A percentile compares a stretch with the other conserved stretches of the same genome.
Evolutionary conservation across 331 rosid species (phyloP).

Genomic region (Malus hybrid): DNA sequence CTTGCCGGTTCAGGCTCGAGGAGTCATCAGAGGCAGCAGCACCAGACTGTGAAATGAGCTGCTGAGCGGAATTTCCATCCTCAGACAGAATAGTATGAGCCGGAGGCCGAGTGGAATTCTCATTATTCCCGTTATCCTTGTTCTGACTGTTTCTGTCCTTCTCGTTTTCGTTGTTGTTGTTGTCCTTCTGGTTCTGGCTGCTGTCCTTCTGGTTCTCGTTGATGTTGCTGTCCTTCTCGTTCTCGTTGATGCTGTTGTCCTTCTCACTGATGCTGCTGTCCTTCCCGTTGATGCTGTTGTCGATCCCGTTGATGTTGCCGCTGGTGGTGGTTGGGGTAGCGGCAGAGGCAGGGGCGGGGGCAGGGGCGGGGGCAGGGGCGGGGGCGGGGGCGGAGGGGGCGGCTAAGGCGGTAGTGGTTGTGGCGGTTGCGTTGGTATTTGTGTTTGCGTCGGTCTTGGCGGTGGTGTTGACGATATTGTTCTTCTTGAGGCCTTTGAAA

Average conservation of each 20-base stretch:
- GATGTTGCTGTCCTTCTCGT: background rate
- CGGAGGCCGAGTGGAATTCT: conserved; percentile 1
- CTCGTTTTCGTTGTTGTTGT: background rate
- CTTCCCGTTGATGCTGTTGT: background rate
- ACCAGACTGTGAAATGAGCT: conserved; percentile 24
- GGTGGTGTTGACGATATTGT: conserved; percentile 14
- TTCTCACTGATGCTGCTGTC: background rate
- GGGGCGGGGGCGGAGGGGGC: background rate
- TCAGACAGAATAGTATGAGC: conserved; percentile 1
- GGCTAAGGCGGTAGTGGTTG: conserved; percentile 1
- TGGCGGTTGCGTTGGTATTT: conserved; percentile 8
- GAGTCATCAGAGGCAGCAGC: conserved; percentile 36
- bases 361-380: background rate
- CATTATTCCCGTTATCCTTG: conserved; percentile 6
- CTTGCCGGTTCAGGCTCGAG: conserved; percentile 25
- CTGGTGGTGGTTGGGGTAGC: background rate
- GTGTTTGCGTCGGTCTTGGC: conserved; percentile 1
- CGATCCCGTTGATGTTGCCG: background rate
- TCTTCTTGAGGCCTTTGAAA: conserved; percentile 46
- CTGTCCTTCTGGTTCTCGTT: background rate
- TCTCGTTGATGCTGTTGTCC: background rate
- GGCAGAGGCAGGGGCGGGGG: conserved; percentile 2
- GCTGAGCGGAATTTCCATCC: conserved; percentile 33
- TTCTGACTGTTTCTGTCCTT: background rate
- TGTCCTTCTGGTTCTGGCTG: background rate